These are phyloP conservation scores for Staphylotrichum longicolle DNA, from an alignment of 495 filamentous ascomycete species.

Conservation along the genomic window DNA sequence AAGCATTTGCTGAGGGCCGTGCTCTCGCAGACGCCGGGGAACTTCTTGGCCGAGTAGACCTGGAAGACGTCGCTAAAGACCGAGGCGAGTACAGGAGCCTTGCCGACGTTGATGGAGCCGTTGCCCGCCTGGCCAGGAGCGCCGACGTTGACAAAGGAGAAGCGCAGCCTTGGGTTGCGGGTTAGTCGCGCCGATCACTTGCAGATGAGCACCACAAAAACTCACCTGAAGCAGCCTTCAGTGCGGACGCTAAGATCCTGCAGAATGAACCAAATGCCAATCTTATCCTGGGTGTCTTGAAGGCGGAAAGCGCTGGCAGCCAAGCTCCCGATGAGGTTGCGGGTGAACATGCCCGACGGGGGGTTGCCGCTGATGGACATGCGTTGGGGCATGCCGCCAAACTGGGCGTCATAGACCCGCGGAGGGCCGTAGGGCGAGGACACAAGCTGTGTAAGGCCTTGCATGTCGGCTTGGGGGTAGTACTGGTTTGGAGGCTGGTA, in stretches of 20 bases:
- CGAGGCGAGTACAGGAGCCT: constrained; percentile 79
- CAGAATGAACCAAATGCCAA: constrained; percentile 95
- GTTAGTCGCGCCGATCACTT: too few relatives aligned
- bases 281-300: constrained; percentile 75
- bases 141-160: constrained; percentile 81
- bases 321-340: constrained; percentile 92
- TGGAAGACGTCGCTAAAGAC: constrained; percentile 89
- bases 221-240: constrained; percentile 85
- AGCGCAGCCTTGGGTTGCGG: constrained; percentile 40
- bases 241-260: constrained; percentile 94
- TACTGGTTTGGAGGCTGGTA: constrained; percentile 34
- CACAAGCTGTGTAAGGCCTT: constrained; percentile 24
- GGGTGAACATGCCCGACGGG: constrained; percentile 87
- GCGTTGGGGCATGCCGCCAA: constrained; percentile 29
- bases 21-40: constrained; percentile 94
- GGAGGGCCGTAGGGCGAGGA: constrained; percentile 26
- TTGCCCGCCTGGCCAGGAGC: constrained; percentile 24
- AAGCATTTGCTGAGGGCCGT: constrained; percentile 92
- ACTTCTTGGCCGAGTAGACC: constrained; percentile 95
- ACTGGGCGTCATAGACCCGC: constrained; percentile 28
- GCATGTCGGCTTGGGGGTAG: constrained; percentile 29
- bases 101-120: constrained; percentile 65
- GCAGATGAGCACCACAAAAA: neutral
- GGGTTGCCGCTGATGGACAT: constrained; percentile 40
- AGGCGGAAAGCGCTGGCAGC: constrained; percentile 87